phyloP scores from a whole-genome alignment of 2,329 filamentous ascomycete species.

The Diaporthe sp. region DNA sequence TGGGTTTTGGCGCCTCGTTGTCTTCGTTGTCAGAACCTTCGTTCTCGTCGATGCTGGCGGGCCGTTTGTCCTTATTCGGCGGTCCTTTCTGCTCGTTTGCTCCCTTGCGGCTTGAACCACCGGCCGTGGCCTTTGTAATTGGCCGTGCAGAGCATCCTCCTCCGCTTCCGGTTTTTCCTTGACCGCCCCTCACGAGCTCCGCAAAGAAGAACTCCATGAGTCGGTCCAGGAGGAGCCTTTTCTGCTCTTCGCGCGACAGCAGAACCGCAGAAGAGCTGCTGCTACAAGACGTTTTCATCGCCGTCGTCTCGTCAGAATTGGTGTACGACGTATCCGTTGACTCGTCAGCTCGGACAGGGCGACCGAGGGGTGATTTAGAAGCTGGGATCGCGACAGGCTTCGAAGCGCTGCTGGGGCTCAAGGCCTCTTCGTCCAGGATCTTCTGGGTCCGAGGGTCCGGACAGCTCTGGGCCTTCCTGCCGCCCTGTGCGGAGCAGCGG shows the following conservation, averaged over 20 bases:
- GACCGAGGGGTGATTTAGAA: background rate
- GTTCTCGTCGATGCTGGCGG: constrained; percentile 4
- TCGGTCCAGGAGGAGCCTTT: constrained; percentile 38
- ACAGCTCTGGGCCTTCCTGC: constrained; percentile 24
- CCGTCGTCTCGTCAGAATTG: background rate
- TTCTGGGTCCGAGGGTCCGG: constrained; percentile 10
- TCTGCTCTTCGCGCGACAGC: constrained; percentile 24
- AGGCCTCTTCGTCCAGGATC: background rate
- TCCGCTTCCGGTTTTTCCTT: background rate
- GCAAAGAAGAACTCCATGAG: constrained; percentile 40
- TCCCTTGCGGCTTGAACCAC: background rate
- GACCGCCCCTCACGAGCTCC: constrained; percentile 12
- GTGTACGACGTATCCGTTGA: constrained; percentile 25
- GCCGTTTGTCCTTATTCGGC: constrained; percentile 17
- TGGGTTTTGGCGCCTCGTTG: constrained; percentile 1
- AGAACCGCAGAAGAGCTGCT: background rate
- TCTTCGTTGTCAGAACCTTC: constrained; percentile 14
- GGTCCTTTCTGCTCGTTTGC: background rate
- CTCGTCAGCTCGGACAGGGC: background rate
- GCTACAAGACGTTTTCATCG: constrained; percentile 11
- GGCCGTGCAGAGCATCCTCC: background rate
- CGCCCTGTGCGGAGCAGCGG: background rate
- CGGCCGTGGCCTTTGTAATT: background rate
- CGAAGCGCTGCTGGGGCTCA: constrained; percentile 32
- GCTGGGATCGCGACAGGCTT: constrained; percentile 14